Percentiles rank a stretch among this genome's conserved stretches.
Conservation (phyloP, 139 green algal species). For the Penium margaritaceum region DNA sequence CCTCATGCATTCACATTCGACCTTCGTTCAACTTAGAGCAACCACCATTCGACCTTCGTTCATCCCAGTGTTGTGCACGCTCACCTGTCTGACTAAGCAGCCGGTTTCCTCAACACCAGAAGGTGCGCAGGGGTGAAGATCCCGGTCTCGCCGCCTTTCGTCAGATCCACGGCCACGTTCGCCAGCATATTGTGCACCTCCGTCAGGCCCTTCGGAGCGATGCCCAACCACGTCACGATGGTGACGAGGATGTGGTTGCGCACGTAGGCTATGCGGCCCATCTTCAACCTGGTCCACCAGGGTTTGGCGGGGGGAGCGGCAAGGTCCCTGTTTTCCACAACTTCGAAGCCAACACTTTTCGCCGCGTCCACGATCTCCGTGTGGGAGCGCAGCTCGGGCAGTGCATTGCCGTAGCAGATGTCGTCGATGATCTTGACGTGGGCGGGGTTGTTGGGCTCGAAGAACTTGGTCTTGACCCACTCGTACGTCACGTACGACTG, state of each 20-base stretch:
- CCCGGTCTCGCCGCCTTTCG: conserved; percentile 72
- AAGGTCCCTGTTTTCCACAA: conserved; percentile 61
- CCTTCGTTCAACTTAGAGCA: no score
- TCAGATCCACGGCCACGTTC: conserved; percentile 68
- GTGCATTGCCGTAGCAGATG: conserved; percentile 94
- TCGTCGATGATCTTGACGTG: conserved; percentile 88
- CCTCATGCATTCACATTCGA: no score
- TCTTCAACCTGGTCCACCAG: conserved; percentile 56
- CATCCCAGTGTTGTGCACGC: no score
- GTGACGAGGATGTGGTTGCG: conserved; percentile 66
- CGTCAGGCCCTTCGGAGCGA: conserved; percentile 69
- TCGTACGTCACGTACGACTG: conserved; percentile 74
- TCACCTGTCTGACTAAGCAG: no score
- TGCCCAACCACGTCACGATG: conserved; percentile 58
- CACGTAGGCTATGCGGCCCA: conserved; percentile 33
- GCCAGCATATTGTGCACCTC: conserved; percentile 94
- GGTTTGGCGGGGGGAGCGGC: conserved; percentile 45
- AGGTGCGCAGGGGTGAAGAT: conserved; percentile 97
- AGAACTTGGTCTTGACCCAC: conserved; percentile 85
- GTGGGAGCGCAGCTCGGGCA: conserved; percentile 85
- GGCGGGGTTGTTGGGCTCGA: conserved; percentile 68
- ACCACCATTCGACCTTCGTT: no score
- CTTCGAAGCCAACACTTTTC: conserved; percentile 56
- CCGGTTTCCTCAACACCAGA: conserved; percentile 85
- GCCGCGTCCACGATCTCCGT: conserved; percentile 75